A percentile compares a stretch with the other conserved stretches of the same genome.
Evolutionary conservation across 352 stramenopile species (phyloP).

Genomic region (Pythium periplocum): DNA sequence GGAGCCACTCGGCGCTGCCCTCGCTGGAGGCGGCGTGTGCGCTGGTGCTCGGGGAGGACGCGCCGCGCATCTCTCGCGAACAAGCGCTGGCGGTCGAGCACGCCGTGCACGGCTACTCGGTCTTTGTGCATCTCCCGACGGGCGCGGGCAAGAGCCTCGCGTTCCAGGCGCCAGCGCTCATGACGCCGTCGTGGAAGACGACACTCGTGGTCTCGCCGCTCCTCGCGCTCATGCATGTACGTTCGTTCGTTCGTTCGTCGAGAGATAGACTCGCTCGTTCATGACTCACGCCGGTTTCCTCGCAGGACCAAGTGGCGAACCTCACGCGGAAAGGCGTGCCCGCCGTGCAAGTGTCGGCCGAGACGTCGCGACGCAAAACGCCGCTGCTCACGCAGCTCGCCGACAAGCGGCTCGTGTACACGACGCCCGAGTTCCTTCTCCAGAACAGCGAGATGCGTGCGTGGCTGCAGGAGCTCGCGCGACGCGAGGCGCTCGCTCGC

Average conservation of each 20-base stretch:
- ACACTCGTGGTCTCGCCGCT: constrained; percentile 76
- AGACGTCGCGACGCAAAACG: constrained; percentile 12
- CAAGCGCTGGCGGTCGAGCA: constrained; percentile 39
- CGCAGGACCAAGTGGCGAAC: constrained; percentile 65
- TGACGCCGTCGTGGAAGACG: constrained; percentile 22
- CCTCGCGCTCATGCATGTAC: constrained; percentile 70
- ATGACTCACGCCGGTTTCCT: too few relatives aligned
- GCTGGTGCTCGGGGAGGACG: constrained; percentile 30
- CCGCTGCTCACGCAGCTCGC: constrained; percentile 33
- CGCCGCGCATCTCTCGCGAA: constrained; percentile 23
- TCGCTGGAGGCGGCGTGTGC: constrained; percentile 26
- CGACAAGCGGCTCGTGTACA: constrained; percentile 62
- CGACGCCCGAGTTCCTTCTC: constrained; percentile 73
- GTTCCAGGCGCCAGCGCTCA: constrained; percentile 67
- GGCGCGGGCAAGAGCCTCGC: constrained; percentile 77
- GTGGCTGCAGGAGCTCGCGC: constrained; percentile 29
- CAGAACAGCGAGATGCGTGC: constrained; percentile 51
- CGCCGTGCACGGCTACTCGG: constrained; percentile 43
- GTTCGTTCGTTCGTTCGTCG: constrained; percentile 3
- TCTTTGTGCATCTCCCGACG: constrained; percentile 75
- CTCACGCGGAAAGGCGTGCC: constrained; percentile 52
- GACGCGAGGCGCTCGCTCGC: constrained; percentile 26
- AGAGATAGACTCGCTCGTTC: too few relatives aligned
- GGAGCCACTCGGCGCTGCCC: background rate
- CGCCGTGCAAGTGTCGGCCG: constrained; percentile 38